Evolutionary conservation across 2,329 filamentous ascomycete species (phyloP), one percentile per base, ranked within the genome.

Genomic region (Pseudocercospora musae): DNA sequence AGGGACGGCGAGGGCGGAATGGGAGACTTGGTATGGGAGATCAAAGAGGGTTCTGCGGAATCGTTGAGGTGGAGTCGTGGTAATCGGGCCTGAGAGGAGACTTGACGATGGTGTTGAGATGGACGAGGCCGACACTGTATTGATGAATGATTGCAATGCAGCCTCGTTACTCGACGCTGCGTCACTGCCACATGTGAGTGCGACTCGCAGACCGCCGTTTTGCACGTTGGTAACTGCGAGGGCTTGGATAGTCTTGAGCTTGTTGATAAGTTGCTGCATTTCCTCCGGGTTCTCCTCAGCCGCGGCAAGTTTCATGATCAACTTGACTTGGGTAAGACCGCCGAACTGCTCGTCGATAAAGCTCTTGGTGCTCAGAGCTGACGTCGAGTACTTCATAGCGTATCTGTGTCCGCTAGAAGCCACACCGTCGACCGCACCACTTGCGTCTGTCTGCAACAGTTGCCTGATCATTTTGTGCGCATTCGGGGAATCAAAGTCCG

Each of bases 11-110:
- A 95, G 83, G 15, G 89, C 90, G 7, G 94, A 92, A 74, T 98
- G 98, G 75, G 96, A 97, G 33, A 99, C 95, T 78, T 99, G 95
- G 78, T 96, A 99, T 0, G 95, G 95, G 18, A 99, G 83, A 23
- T 94, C 89, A 78, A 96, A 98, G 78, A 98, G 96, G 0, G 92
- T 89, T 75, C 92, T 95, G 67, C 76, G 73, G 58, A 55, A 59
- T 72, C 37, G 42, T 18, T 54, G 58, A 33, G 57, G 59, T 60
- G 58, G 61, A 21, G 58, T 68, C 21, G 71, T 76, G 54, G 73
- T 72, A 10, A 57, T 18, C 8, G 42, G 13, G 27, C 23, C 53
- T 10, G 52, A 31, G 11, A 42, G 23, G 56, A 67, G 73, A 44
- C 37, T 37, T 11, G 52, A 50, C 29, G 59, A 42, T 59, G 50